Evolutionary conservation across 129 eudicot species (phyloP).

Genomic region (Chrysanthemum lavandulifolium): DNA sequence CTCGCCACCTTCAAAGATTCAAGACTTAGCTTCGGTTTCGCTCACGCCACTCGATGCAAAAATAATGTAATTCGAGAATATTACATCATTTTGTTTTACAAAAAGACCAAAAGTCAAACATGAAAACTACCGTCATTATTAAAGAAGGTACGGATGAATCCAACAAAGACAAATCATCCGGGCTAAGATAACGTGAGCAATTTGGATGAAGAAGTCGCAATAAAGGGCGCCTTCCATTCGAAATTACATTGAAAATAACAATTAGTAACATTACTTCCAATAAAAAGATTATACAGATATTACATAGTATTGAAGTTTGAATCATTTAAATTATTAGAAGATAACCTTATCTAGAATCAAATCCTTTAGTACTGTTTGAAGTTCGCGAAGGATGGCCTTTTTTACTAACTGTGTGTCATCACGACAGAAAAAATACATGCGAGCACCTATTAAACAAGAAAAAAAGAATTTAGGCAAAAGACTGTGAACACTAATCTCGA

Average conservation of each 20-base stretch:
- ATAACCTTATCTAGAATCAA: too few species aligned
- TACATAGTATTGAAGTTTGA: too few species aligned
- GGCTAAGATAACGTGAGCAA: constrained; percentile 74
- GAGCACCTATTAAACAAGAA: too few species aligned
- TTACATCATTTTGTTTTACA: not conserved
- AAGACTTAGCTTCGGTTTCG: constrained; percentile 27
- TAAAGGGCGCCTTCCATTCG: constrained; percentile 73
- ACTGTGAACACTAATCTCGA: too few species aligned
- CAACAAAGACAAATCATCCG: constrained; percentile 71
- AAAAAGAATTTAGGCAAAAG: too few species aligned
- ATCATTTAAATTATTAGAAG: too few species aligned
- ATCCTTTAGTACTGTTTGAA: too few species aligned
- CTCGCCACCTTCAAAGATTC: constrained; percentile 45
- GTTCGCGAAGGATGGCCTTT: too few species aligned
- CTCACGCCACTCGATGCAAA: constrained; percentile 36
- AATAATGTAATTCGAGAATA: not conserved
- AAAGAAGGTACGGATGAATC: constrained; percentile 66
- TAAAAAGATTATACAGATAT: too few species aligned
- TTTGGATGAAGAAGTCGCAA: constrained; percentile 89
- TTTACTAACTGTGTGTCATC: too few species aligned
- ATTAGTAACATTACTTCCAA: not conserved
- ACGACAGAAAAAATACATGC: too few species aligned
- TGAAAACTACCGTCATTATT: constrained; percentile 46
- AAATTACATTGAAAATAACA: constrained; percentile 1
- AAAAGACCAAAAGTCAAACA: not conserved